A percentile compares a stretch with the other conserved stretches of the same genome.
phyloP scores from a whole-genome alignment of 192 early-diverging fungal species.

The Entomortierella parvispora region DNA sequence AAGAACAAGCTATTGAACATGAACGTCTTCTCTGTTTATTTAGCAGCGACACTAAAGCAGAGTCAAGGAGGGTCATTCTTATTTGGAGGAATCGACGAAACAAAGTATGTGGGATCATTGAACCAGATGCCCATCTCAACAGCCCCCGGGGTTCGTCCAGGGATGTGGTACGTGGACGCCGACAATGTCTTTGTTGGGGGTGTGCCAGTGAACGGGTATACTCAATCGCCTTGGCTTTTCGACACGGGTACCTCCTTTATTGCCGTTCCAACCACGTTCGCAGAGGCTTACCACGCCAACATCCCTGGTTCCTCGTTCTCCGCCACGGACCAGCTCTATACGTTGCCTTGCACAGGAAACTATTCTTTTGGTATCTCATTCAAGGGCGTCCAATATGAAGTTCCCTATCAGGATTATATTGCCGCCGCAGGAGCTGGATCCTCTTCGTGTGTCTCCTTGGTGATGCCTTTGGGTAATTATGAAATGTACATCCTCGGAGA shows the following conservation, averaged over 20 bases:
- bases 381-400: conserved; percentile 23
- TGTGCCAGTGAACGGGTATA: conserved; percentile 12
- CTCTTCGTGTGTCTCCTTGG: conserved; percentile 17
- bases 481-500: conserved; percentile 35
- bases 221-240: conserved; percentile 21
- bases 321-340: conserved; percentile 10
- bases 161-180: conserved; percentile 23
- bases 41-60: conserved; percentile 6
- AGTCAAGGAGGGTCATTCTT: conserved; percentile 23
- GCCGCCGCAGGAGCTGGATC: neutral
- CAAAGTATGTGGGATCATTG: conserved; percentile 9
- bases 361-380: conserved; percentile 19
- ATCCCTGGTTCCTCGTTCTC: conserved; percentile 19
- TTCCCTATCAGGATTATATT: conserved; percentile 14
- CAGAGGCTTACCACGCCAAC: conserved; percentile 12
- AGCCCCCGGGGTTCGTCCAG: conserved; percentile 5
- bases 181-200: conserved; percentile 10
- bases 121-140: conserved; percentile 16
- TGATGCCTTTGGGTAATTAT: conserved; percentile 19
- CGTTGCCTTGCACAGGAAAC: conserved; percentile 10
- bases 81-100: conserved; percentile 24
- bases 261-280: conserved; percentile 16
- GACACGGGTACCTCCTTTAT: conserved; percentile 30
- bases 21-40: conserved; percentile 25
- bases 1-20: conserved; percentile 12